Evolutionary conservation across 441 rosid species (phyloP).

Genomic region (Eruca vesicaria): DNA sequence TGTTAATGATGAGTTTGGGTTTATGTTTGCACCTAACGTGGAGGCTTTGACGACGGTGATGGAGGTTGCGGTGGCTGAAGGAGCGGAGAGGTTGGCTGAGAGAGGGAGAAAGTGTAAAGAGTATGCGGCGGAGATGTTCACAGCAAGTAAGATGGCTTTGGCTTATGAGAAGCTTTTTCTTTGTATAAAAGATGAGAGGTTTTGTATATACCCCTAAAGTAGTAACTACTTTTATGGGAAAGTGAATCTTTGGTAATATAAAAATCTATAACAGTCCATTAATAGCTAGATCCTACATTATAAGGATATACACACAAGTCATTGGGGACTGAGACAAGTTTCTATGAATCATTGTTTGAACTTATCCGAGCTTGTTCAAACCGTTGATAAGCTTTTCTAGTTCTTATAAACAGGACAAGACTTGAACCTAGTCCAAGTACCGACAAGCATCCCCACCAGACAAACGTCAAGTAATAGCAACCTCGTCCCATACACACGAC

Average conservation of each 20-base stretch:
- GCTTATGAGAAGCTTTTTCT: conserved; percentile 88
- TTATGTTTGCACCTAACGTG: conserved; percentile 80
- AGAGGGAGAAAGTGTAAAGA: conserved; percentile 68
- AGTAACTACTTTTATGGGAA: background rate
- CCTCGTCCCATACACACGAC: conserved; percentile 74
- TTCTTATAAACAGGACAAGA: conserved; percentile 71
- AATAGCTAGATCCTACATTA: background rate
- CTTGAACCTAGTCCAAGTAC: conserved; percentile 66
- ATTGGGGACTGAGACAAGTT: background rate
- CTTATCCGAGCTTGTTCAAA: conserved; percentile 66
- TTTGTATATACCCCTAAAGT: conserved; percentile 52
- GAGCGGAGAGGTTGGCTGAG: conserved; percentile 52
- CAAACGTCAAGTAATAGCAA: conserved; percentile 78
- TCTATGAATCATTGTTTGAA: conserved; percentile 22
- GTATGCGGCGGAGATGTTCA: conserved; percentile 81
- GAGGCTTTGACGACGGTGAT: conserved; percentile 59
- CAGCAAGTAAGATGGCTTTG: conserved; percentile 83
- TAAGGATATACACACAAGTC: background rate
- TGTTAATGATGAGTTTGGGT: conserved; percentile 82
- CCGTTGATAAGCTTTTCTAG: conserved; percentile 73
- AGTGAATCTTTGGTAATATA: background rate
- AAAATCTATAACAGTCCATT: background rate
- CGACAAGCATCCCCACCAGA: conserved; percentile 88
- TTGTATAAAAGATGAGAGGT: conserved; percentile 70
- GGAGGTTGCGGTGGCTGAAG: conserved; percentile 59